Evolutionary conservation across 768 basidiomycete species (phyloP), one percentile per base, ranked within the genome.

Genomic region (Lyophyllum decastes): DNA sequence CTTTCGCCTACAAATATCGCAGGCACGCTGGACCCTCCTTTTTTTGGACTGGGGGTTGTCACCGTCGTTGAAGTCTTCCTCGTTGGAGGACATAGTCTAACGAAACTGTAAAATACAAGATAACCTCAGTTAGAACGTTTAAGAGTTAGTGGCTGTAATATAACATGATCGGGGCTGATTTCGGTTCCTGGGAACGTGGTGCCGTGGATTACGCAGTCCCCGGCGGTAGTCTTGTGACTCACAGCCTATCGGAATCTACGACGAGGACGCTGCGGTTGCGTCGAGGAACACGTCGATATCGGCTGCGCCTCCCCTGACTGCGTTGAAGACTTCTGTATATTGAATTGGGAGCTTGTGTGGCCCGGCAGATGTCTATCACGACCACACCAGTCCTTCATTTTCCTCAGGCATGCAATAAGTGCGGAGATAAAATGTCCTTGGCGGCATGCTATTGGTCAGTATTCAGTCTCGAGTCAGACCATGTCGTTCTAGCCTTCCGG

Each of bases 1-100:
- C 79, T 93, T 94, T 56, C 90, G 78, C 35, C 92, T 78, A 67
- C 92, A 94, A 0, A 86, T 81, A 66, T 94, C 92, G 67, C 92
- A 94, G 7, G 91, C 91, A 26, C 91, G 74, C 70, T 90, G 88
- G 27, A 92, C 81, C 60, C 85, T 79, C 38, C 90, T 73, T 68
- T 89, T 90, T 77, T 92, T 92, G 19, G 73, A 75, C 3, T 74
- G 77, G 4, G 66, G 61, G 45, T 59, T 63, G 0, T 84, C 82
- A 7, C 62, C 54, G 22, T 85, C 83, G 65, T 82, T 76, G 68
- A 72, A 76, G 27, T 89, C 86, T 38, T 88, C 86, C 66, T 88
- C 87, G 56, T 81, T 80, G 33, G 87, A 88, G 47, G 87, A 89
- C 84, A 86, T 86, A 56, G 35, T 38, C 11, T 38, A 38, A 38